A percentile compares a stretch with the other conserved stretches of the same genome.
Evolutionary conservation across 202 grass and related monocot genomes (phyloP).

Genomic region (Brachypodium distachyon): DNA sequence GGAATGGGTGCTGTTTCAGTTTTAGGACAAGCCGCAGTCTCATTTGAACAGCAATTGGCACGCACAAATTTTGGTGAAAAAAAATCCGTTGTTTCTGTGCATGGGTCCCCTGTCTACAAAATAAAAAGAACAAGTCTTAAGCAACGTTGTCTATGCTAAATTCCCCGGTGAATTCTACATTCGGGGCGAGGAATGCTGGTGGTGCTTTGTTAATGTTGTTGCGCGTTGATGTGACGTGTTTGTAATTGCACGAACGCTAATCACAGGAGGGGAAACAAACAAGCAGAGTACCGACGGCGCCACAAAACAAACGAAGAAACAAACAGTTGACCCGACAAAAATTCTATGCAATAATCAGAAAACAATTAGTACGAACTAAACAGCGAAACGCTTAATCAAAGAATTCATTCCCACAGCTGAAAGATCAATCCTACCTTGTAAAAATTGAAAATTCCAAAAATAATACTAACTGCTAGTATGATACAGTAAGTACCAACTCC

Average conservation of each 20-base stretch:
- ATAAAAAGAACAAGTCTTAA: background rate
- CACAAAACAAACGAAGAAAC: background rate
- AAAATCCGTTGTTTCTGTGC: background rate
- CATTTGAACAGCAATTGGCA: background rate
- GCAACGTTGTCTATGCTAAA: background rate
- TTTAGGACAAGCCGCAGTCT: background rate
- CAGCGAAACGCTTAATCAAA: background rate
- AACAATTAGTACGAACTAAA: background rate
- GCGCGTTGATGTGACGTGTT: background rate
- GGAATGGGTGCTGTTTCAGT: background rate
- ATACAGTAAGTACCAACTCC: conserved; percentile 22
- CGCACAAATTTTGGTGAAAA: background rate
- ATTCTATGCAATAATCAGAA: background rate
- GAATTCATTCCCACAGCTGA: background rate
- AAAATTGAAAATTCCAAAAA: background rate
- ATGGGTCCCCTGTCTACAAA: background rate
- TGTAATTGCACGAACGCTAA: background rate
- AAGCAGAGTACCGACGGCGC: background rate
- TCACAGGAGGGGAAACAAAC: background rate
- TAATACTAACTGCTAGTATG: background rate
- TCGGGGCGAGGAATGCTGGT: background rate
- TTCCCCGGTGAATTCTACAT: background rate
- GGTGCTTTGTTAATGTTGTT: background rate
- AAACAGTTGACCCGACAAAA: background rate
- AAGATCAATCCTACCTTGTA: background rate